Evolutionary conservation across 805 yeast species (phyloP).

Genomic region (Hemisphaericaspora nanyangensis): DNA sequence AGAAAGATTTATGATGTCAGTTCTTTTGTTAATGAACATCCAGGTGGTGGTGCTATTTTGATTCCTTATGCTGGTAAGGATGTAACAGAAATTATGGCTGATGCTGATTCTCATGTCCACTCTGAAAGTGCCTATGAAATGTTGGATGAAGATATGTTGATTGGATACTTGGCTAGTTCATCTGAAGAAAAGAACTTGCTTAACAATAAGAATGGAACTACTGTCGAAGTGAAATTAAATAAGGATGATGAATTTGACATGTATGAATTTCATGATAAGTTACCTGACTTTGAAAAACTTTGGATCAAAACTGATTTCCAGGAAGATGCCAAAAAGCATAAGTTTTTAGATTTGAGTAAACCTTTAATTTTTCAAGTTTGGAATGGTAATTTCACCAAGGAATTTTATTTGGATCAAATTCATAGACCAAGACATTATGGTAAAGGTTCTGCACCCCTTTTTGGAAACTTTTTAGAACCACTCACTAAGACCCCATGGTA

Average conservation of each 20-base stretch:
- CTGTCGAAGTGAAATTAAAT: conserved; percentile 51
- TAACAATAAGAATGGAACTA: conserved; percentile 52
- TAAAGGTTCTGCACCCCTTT: conserved; percentile 91
- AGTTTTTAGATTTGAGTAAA: conserved; percentile 79
- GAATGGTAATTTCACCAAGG: conserved; percentile 71
- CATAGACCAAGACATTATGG: conserved; percentile 99
- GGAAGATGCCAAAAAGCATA: conserved; percentile 69
- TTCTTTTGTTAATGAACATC: conserved; percentile 66
- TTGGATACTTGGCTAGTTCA: conserved; percentile 79
- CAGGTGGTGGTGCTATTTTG: conserved; percentile 61
- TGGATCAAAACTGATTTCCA: conserved; percentile 74
- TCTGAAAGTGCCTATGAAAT: conserved; percentile 84
- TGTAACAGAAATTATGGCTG: conserved; percentile 72
- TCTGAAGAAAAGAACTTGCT: conserved; percentile 73
- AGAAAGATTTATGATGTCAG: conserved; percentile 86
- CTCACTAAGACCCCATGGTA: conserved; percentile 91
- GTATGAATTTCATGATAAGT: conserved; percentile 49
- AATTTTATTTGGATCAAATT: conserved; percentile 90
- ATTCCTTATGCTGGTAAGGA: conserved; percentile 58
- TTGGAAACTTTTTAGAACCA: conserved; percentile 94
- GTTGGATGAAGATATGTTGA: conserved; percentile 72
- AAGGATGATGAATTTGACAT: conserved; percentile 24
- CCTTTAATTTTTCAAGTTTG: conserved; percentile 82
- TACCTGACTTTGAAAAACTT: conserved; percentile 71
- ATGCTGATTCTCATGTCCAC: conserved; percentile 68